Percentiles rank a stretch among this genome's conserved stretches.
These are phyloP conservation scores for Thermomyces lanuginosus DNA, from an alignment of 2,329 filamentous ascomycete genomes.

Conservation along the genomic window DNA sequence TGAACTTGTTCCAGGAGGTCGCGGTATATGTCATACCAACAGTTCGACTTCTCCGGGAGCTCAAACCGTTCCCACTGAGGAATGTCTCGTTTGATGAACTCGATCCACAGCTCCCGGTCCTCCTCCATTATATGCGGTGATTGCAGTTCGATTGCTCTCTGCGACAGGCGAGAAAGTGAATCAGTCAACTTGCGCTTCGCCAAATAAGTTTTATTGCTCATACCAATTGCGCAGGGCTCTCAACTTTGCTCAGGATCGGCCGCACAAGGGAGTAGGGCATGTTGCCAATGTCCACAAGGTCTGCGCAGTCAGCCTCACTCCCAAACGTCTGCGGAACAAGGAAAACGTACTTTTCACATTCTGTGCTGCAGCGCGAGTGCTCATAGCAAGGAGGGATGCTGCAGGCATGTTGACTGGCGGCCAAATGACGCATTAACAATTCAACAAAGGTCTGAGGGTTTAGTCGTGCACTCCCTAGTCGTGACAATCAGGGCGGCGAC, in stretches of 20 bases:
- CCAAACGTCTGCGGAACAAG: not conserved
- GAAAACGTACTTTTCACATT: constrained; percentile 5
- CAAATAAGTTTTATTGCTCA: constrained; percentile 10
- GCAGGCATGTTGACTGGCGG: constrained; percentile 5
- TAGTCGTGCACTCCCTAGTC: too few relatives aligned
- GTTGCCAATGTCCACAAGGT: constrained; percentile 54
- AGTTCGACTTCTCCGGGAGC: constrained; percentile 47
- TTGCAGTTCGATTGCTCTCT: constrained; percentile 50
- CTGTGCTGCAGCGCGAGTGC: constrained; percentile 6
- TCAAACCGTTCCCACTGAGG: constrained; percentile 50
- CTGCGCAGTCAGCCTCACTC: constrained; percentile 13
- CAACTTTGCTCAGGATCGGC: constrained; percentile 54
- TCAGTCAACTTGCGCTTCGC: too few relatives aligned
- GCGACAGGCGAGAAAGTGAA: too few relatives aligned
- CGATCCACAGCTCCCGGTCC: constrained; percentile 58
- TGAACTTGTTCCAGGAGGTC: constrained; percentile 47
- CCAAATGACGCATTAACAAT: too few relatives aligned
- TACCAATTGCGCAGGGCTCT: constrained; percentile 58
- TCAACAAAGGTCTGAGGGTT: too few relatives aligned
- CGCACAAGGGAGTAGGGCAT: constrained; percentile 50
- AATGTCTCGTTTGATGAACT: constrained; percentile 65
- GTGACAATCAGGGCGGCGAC: too few relatives aligned
- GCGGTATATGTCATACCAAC: constrained; percentile 65
- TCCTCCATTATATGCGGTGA: constrained; percentile 60
- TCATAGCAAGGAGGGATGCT: constrained; percentile 6